A percentile compares a stretch with the other conserved stretches of the same genome.
Conservation (phyloP, 1,284 basidiomycete species). For the Heterobasidion annosum region DNA sequence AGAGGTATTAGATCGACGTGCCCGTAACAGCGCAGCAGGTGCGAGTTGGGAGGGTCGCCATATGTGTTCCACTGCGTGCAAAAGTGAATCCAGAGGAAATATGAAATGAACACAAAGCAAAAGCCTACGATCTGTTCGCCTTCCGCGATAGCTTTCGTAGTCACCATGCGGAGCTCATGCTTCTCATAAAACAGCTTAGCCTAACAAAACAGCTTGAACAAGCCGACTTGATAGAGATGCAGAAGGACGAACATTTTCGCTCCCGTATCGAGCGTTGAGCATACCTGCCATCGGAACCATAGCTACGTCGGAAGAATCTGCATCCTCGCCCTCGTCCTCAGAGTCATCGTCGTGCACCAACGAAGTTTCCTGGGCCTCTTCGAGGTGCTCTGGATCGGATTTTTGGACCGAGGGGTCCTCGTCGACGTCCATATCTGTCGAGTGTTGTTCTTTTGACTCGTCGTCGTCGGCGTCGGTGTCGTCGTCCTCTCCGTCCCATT, state of each 20-base stretch:
- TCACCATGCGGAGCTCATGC: conserved; percentile 68
- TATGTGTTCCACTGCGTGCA: conserved; percentile 85
- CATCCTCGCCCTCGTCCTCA: conserved; percentile 51
- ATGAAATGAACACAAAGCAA: background rate
- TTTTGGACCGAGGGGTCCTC: conserved; percentile 18
- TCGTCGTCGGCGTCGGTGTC: conserved; percentile 13
- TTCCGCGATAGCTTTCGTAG: conserved; percentile 64
- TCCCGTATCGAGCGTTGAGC: conserved; percentile 82
- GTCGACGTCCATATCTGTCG: conserved; percentile 44
- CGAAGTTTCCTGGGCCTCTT: conserved; percentile 11
- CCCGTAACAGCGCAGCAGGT: conserved; percentile 89
- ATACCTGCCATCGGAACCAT: conserved; percentile 99
- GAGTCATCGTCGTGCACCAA: conserved; percentile 16
- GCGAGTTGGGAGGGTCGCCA: conserved; percentile 90
- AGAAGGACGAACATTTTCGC: conserved; percentile 59
- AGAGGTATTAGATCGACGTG: conserved; percentile 78
- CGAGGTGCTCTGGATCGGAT: conserved; percentile 15
- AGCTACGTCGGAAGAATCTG: conserved; percentile 62
- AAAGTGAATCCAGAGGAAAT: background rate
- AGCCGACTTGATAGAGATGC: background rate
- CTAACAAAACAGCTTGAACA: conserved; percentile 27
- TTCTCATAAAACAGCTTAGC: conserved; percentile 82
- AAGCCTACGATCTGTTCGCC: conserved; percentile 83
- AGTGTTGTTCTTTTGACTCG: conserved; percentile 19
- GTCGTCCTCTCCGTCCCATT: conserved; percentile 31